These are phyloP conservation scores for Purshia tridentata DNA, from an alignment of 306 rosid genomes.

Conservation along the genomic window DNA sequence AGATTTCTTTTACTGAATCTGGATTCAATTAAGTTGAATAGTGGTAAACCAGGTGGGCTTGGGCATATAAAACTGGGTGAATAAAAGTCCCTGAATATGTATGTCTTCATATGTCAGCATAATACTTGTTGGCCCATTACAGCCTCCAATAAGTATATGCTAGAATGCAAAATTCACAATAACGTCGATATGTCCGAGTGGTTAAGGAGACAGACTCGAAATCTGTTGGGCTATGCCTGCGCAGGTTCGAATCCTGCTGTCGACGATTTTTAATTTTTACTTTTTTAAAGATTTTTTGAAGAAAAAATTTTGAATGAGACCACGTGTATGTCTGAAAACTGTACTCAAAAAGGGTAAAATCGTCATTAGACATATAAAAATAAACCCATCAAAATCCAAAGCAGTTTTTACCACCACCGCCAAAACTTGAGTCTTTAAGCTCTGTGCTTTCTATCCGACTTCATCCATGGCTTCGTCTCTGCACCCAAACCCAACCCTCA, in stretches of 20 bases:
- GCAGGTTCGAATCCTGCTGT: slow-evolving; percentile 58
- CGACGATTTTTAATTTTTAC: slow-evolving; percentile 2
- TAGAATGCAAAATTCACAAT: no score
- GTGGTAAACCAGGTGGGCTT: no score
- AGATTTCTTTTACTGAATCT: no score
- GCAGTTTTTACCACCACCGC: neutral
- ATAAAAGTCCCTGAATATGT: no score
- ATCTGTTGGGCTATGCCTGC: slow-evolving; percentile 42
- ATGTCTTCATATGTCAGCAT: no score
- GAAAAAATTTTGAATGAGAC: no score
- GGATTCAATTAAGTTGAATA: no score
- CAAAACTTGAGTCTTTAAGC: neutral
- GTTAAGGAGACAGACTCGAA: slow-evolving; percentile 34
- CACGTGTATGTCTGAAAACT: no score
- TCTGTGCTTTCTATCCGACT: neutral
- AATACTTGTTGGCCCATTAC: neutral
- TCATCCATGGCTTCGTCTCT: slow-evolving; percentile 59
- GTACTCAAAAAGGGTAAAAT: slow-evolving; percentile 16
- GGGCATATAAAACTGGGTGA: no score
- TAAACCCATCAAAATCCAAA: neutral
- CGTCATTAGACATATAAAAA: neutral
- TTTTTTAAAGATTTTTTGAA: no score
- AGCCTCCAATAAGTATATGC: no score
- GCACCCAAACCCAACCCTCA: slow-evolving; percentile 34
- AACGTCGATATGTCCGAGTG: slow-evolving; percentile 31